These are phyloP conservation scores for Ehretia macrophylla DNA, from an alignment of 257 asterid species.

Conservation along the genomic window DNA sequence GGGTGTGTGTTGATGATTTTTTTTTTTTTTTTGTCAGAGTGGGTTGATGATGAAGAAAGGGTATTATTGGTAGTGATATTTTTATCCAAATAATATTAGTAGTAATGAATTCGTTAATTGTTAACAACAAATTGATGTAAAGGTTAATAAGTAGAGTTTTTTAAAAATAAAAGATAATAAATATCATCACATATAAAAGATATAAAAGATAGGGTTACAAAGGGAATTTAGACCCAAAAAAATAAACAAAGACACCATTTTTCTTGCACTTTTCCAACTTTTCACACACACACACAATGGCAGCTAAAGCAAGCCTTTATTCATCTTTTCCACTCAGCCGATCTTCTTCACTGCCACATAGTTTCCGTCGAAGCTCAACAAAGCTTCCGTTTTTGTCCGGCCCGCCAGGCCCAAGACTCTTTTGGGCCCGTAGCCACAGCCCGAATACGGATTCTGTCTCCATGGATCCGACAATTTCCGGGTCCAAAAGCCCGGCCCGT, in stretches of 20 bases:
- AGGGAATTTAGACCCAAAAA: no score
- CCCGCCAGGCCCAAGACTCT: constrained; percentile 30
- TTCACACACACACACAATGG: constrained; percentile 1
- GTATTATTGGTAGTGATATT: no score
- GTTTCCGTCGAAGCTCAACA: constrained; percentile 19
- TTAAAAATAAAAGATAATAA: no score
- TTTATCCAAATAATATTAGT: no score
- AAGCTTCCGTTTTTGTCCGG: constrained; percentile 37
- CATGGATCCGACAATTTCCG: constrained; percentile 36
- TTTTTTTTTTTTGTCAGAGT: no score
- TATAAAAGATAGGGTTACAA: no score
- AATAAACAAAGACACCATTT: not conserved
- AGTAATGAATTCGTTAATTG: no score
- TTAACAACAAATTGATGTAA: no score
- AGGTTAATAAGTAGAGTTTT: no score
- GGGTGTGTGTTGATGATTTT: no score
- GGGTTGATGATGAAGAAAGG: no score
- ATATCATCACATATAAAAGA: no score
- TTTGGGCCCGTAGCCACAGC: constrained; percentile 43
- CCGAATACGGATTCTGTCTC: constrained; percentile 53
- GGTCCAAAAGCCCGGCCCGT: constrained; percentile 25
- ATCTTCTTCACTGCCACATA: constrained; percentile 4
- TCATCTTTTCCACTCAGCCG: constrained; percentile 3
- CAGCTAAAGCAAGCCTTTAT: constrained; percentile 7
- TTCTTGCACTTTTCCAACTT: not conserved